Percentiles rank a stretch among this genome's conserved stretches.
These are phyloP conservation scores for Anethum foeniculum DNA, from an alignment of 140 eudicot genomes.

Conservation along the genomic window DNA sequence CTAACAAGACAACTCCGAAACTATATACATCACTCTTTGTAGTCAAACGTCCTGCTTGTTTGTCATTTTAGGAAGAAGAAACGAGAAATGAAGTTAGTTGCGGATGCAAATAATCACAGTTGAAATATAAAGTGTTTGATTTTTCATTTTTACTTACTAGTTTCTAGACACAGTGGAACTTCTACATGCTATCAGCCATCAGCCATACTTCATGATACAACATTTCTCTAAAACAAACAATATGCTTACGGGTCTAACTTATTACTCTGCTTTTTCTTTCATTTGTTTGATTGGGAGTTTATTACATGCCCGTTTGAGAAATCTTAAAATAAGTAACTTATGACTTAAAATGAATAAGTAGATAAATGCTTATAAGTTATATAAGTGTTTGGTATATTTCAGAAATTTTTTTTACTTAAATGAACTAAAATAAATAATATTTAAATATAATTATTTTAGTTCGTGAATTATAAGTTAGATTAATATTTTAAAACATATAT, in stretches of 20 bases:
- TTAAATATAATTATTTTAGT: too few species aligned
- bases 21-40: conserved; percentile 64
- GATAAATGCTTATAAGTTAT: too few species aligned
- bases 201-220: neutral
- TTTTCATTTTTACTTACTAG: too few species aligned
- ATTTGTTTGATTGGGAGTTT: neutral
- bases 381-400: too few species aligned
- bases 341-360: too few species aligned
- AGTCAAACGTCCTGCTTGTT: conserved; percentile 60
- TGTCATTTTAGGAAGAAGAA: conserved; percentile 13
- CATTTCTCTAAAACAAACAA: neutral
- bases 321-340: too few species aligned
- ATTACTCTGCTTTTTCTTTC: neutral
- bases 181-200: neutral
- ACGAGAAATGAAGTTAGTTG: neutral
- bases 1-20: conserved; percentile 67
- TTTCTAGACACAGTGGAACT: neutral
- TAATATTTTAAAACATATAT: too few species aligned
- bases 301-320: too few species aligned
- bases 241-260: neutral
- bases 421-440: too few species aligned
- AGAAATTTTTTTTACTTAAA: too few species aligned
- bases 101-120: neutral
- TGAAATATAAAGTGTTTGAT: neutral
- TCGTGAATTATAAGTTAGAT: too few species aligned